These are phyloP conservation scores for Diaporthe capsici DNA, from an alignment of 2,329 filamentous ascomycete genomes.

Conservation along the genomic window DNA sequence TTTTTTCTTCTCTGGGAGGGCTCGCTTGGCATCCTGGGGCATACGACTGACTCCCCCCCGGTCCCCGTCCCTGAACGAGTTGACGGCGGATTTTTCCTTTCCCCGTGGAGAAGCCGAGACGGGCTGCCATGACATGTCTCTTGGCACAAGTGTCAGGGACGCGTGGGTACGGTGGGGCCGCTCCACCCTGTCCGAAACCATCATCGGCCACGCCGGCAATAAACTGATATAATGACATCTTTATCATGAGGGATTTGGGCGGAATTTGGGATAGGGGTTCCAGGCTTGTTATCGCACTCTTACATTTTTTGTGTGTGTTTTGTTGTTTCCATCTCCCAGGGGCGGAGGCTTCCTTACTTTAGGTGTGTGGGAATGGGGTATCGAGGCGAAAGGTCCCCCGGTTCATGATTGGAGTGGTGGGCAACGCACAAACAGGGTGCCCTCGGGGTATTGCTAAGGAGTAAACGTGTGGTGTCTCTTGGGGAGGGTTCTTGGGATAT, in stretches of 20 bases:
- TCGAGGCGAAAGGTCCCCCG: background rate
- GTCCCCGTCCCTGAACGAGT: background rate
- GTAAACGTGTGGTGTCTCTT: conserved; percentile 4
- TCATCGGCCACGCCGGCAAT: conserved; percentile 19
- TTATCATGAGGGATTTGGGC: conserved; percentile 19
- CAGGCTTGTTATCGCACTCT: conserved; percentile 4
- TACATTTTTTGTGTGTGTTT: background rate
- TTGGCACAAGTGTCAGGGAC: conserved; percentile 28
- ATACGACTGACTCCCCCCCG: background rate
- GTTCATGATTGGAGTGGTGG: background rate
- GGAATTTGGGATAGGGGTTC: conserved; percentile 16
- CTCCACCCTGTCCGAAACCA: conserved; percentile 25
- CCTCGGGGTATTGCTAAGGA: conserved; percentile 11
- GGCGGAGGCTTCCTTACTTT: background rate
- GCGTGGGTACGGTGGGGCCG: conserved; percentile 29
- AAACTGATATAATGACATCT: conserved; percentile 28
- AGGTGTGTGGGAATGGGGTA: background rate
- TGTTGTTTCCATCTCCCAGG: background rate
- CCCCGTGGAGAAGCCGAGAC: conserved; percentile 25
- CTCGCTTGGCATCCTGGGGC: background rate
- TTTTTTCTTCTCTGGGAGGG: background rate
- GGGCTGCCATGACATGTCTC: conserved; percentile 17
- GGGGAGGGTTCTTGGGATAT: background rate
- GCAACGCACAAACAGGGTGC: background rate
- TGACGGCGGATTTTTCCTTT: background rate